Conservation (phyloP, 805 yeast species). For the Yarrowia osloensis region DNA sequence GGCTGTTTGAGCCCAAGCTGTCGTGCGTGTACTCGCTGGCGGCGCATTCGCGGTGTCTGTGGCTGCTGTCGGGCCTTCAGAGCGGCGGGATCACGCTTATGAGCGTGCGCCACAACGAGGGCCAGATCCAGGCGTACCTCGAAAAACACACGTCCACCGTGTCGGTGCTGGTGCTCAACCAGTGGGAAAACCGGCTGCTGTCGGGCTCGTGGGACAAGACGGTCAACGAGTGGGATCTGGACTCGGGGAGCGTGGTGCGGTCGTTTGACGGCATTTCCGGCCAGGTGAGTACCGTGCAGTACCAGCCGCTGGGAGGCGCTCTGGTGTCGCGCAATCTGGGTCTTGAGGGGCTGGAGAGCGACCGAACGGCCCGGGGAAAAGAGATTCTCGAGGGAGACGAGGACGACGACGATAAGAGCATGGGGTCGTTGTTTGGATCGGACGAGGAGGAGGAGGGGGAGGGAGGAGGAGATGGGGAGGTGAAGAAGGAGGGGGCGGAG, state of each 20-base stretch:
- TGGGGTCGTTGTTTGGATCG: slow-evolving; percentile 62
- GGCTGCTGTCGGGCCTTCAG: slow-evolving; percentile 79
- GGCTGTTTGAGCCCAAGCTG: slow-evolving; percentile 46
- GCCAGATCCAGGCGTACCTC: slow-evolving; percentile 75
- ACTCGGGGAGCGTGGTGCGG: slow-evolving; percentile 59
- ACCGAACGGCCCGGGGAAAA: slow-evolving; percentile 33
- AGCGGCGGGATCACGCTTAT: slow-evolving; percentile 84
- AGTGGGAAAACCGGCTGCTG: slow-evolving; percentile 61
- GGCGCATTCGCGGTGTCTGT: slow-evolving; percentile 76
- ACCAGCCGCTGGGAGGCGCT: slow-evolving; percentile 45
- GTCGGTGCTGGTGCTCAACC: slow-evolving; percentile 65
- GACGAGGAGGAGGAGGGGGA: slow-evolving; percentile 49
- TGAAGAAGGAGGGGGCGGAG: not conserved
- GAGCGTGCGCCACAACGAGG: slow-evolving; percentile 80
- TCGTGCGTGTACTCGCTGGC: slow-evolving; percentile 90
- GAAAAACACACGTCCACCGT: slow-evolving; percentile 72
- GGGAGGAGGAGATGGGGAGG: not conserved
- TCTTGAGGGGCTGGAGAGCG: slow-evolving; percentile 35
- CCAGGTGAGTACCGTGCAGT: slow-evolving; percentile 75
- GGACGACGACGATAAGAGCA: slow-evolving; percentile 38
- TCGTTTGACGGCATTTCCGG: slow-evolving; percentile 64
- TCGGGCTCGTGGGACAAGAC: slow-evolving; percentile 92
- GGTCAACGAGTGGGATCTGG: slow-evolving; percentile 81
- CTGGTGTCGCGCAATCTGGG: slow-evolving; percentile 35
- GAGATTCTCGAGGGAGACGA: slow-evolving; percentile 25